phyloP scores from a whole-genome alignment of 2,329 filamentous ascomycete genomes.

The Beauveria caledonica region DNA sequence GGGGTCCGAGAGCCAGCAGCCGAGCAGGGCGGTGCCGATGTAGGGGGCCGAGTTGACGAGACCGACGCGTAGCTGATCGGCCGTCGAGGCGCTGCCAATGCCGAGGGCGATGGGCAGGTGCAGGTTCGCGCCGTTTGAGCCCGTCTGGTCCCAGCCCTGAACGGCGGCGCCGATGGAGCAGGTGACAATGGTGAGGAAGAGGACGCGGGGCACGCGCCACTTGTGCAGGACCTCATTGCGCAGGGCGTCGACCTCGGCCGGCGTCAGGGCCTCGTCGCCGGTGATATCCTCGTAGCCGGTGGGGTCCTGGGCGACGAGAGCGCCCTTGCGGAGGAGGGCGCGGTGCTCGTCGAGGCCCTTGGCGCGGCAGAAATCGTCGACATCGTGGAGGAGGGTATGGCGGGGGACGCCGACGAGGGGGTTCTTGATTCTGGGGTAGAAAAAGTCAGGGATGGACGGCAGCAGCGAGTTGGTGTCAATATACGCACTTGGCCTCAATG shows the following conservation, averaged over 20 bases:
- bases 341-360: slow-evolving; percentile 52
- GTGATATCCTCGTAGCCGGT: slow-evolving; percentile 50
- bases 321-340: slow-evolving; percentile 56
- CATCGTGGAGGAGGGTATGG: slow-evolving; percentile 43
- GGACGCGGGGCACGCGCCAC: slow-evolving; percentile 53
- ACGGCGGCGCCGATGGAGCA: slow-evolving; percentile 65
- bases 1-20: slow-evolving; percentile 61
- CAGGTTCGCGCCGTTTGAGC: slow-evolving; percentile 55
- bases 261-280: slow-evolving; percentile 47
- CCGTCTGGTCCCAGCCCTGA: slow-evolving; percentile 62
- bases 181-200: slow-evolving; percentile 59
- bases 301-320: slow-evolving; percentile 65
- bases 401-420: slow-evolving; percentile 45
- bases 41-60: slow-evolving; percentile 55
- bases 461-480: neutral
- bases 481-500: slow-evolving; percentile 36
- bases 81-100: slow-evolving; percentile 26
- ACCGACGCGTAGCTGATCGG: slow-evolving; percentile 48
- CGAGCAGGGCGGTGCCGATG: slow-evolving; percentile 39
- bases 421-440: slow-evolving; percentile 31
- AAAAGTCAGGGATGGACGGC: neutral
- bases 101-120: slow-evolving; percentile 48
- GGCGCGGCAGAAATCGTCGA: slow-evolving; percentile 52
- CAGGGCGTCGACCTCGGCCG: slow-evolving; percentile 52
- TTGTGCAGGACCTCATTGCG: slow-evolving; percentile 57